Percentiles rank a stretch among this genome's conserved stretches.
Conservation (phyloP, 1,284 basidiomycete genomes). For the Fomes fomentarius region DNA sequence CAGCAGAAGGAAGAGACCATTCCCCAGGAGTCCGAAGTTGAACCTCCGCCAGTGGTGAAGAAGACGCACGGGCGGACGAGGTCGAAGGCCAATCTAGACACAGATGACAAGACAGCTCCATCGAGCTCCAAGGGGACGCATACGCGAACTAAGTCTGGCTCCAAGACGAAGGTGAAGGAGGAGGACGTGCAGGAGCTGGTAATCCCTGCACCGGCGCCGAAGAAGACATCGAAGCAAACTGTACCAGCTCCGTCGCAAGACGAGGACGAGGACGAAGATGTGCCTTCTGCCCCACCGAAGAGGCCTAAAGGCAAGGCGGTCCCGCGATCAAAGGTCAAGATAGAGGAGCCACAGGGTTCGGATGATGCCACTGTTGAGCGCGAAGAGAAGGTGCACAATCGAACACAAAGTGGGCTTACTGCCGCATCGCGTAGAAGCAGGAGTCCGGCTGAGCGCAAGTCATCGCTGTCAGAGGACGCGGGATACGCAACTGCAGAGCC, state of each 20-base stretch:
- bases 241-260: too few species aligned
- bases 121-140: conserved; percentile 17
- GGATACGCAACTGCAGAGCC: conserved; percentile 35
- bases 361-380: not conserved
- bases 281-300: conserved; percentile 2
- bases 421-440: conserved; percentile 11
- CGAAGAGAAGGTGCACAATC: not conserved
- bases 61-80: conserved; percentile 26
- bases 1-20: conserved; percentile 7
- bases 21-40: conserved; percentile 6
- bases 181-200: conserved; percentile 9
- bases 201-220: not conserved
- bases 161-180: conserved; percentile 15
- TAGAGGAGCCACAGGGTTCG: conserved; percentile 2
- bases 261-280: conserved; percentile 13
- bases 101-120: conserved; percentile 23
- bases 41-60: conserved; percentile 11
- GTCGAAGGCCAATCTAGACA: conserved; percentile 24
- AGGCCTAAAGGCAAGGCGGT: conserved; percentile 14
- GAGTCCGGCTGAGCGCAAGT: conserved; percentile 10
- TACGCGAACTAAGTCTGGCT: conserved; percentile 23
- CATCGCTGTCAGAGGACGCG: conserved; percentile 32
- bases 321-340: conserved; percentile 14
- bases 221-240: conserved; percentile 16
- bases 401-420: conserved; percentile 4